A percentile compares a stretch with the other conserved stretches of the same genome.
phyloP scores from a whole-genome alignment of 768 basidiomycete genomes.

The Scleroderma citrinum region DNA sequence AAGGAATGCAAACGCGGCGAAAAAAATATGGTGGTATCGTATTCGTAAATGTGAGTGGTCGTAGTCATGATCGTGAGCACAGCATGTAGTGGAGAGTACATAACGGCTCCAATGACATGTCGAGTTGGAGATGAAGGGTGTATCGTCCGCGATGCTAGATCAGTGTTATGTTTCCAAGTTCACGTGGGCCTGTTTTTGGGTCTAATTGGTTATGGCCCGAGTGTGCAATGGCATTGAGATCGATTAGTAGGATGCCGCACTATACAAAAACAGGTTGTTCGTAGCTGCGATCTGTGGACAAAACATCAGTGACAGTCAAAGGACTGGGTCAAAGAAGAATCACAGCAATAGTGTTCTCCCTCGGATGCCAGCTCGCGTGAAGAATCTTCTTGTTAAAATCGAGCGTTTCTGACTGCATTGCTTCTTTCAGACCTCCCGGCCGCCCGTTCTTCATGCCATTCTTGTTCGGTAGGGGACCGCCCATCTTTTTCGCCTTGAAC shows the following conservation, averaged over 20 bases:
- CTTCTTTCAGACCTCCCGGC: conserved; percentile 64
- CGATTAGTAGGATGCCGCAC: conserved; percentile 20
- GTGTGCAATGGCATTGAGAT: conserved; percentile 2
- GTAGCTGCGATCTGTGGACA: not conserved
- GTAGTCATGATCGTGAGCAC: conserved; percentile 26
- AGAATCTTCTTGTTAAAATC: conserved; percentile 98
- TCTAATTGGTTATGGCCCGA: conserved; percentile 9
- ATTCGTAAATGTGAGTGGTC: conserved; percentile 23
- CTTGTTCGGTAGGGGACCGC: conserved; percentile 74
- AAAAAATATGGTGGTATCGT: conserved; percentile 20
- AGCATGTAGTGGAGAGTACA: conserved; percentile 15
- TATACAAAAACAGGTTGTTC: conserved; percentile 11
- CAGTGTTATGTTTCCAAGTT: conserved; percentile 6
- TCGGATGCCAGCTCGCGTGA: conserved; percentile 95
- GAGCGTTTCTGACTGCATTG: conserved; percentile 79
- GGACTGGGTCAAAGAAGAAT: conserved; percentile 33
- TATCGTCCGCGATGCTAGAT: conserved; percentile 18
- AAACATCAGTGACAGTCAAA: not conserved
- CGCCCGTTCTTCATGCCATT: conserved; percentile 72
- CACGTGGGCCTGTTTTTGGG: conserved; percentile 7
- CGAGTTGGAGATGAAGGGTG: conserved; percentile 8
- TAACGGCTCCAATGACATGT: conserved; percentile 15
- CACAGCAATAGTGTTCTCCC: conserved; percentile 97
- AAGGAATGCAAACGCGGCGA: conserved; percentile 21
- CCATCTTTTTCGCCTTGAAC: conserved; percentile 99